Percentiles rank a stretch among this genome's conserved stretches.
Conservation (phyloP, 1,139 yeast genomes). For the Suhomyces taliae region DNA sequence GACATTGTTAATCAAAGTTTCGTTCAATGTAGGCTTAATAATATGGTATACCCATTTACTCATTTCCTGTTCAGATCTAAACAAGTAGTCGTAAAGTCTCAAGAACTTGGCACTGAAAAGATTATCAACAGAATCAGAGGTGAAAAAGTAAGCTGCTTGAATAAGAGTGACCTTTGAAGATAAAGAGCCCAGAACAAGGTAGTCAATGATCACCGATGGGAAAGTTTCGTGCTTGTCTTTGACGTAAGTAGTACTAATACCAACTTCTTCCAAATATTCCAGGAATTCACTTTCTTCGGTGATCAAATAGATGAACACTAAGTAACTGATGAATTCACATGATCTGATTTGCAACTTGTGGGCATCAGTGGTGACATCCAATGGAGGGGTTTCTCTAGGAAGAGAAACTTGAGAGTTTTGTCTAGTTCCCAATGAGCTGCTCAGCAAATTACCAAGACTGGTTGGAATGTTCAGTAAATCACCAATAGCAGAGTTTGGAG, state of each 20-base stretch:
- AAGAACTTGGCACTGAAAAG: conserved; percentile 55
- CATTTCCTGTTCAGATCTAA: conserved; percentile 32
- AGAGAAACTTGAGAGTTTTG: not conserved
- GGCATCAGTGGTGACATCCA: not conserved
- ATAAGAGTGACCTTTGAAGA: conserved; percentile 48
- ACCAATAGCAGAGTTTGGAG: conserved; percentile 3
- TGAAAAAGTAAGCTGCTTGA: conserved; percentile 56
- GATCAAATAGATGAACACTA: conserved; percentile 57
- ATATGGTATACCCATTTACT: conserved; percentile 50
- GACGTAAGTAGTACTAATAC: conserved; percentile 29
- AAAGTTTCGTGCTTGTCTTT: conserved; percentile 37
- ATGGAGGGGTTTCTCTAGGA: not conserved
- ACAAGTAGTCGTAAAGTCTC: conserved; percentile 45
- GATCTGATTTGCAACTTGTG: conserved; percentile 1
- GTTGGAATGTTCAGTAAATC: conserved; percentile 7
- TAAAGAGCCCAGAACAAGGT: conserved; percentile 41
- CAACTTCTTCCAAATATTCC: conserved; percentile 47
- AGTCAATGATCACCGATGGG: conserved; percentile 52
- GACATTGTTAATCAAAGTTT: conserved; percentile 31
- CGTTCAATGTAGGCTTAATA: conserved; percentile 41
- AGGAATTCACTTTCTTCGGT: conserved; percentile 49
- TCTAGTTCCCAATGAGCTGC: not conserved
- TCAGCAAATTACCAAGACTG: not conserved
- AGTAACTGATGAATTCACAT: conserved; percentile 26
- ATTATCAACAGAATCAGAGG: conserved; percentile 43